A percentile compares a stretch with the other conserved stretches of the same genome.
These are phyloP conservation scores for Thamnidium elegans DNA, from an alignment of 192 early-diverging fungal species.

Conservation along the genomic window DNA sequence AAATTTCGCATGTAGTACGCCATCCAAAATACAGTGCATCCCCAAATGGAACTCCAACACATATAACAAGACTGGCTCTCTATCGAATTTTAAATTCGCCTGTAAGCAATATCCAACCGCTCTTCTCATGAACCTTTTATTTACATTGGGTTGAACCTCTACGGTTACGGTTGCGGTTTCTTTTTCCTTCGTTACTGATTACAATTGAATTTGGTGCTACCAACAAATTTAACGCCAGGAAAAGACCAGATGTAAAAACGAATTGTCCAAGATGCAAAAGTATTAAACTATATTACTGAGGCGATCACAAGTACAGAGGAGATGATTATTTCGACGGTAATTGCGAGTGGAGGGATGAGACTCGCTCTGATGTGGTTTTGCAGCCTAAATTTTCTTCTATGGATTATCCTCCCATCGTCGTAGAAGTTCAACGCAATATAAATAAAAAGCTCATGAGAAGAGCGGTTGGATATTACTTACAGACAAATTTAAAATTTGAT, in stretches of 20 bases:
- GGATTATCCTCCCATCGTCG: neutral
- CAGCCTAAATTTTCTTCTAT: neutral
- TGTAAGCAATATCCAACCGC: neutral
- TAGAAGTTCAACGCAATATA: conserved; percentile 4
- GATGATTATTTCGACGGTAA: neutral
- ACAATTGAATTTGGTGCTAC: too few species aligned
- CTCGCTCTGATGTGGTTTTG: conserved; percentile 3
- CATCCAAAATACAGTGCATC: too few species aligned
- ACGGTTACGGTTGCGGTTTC: too few species aligned
- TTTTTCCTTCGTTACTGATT: too few species aligned
- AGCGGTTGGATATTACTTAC: conserved; percentile 6
- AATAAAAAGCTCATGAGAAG: neutral
- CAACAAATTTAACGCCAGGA: too few species aligned
- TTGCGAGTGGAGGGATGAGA: conserved; percentile 3
- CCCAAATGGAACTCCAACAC: too few species aligned
- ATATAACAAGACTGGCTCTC: too few species aligned
- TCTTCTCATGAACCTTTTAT: neutral
- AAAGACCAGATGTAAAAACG: conserved; percentile 7
- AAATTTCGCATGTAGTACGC: too few species aligned
- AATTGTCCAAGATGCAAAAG: neutral
- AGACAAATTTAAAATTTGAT: neutral
- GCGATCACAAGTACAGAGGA: neutral
- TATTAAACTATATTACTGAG: conserved; percentile 10
- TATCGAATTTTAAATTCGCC: neutral
- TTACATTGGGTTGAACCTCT: neutral